Conservation (phyloP, 1,139 yeast genomes). For the Zhuliangozyma blackwelliae region DNA sequence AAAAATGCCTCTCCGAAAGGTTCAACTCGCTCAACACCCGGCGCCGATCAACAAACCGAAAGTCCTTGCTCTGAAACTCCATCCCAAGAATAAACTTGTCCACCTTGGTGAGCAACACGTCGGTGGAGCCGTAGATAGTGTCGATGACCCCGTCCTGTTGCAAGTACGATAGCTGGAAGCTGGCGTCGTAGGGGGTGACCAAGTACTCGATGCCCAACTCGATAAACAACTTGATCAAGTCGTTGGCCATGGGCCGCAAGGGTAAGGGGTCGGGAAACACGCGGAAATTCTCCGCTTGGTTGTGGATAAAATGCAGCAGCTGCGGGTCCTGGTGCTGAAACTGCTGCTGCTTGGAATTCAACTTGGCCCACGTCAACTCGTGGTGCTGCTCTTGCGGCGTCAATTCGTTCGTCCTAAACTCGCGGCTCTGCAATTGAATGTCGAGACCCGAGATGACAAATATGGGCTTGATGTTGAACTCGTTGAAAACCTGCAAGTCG, state of each 20-base stretch:
- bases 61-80: slow-evolving; percentile 62
- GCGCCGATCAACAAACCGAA: slow-evolving; percentile 60
- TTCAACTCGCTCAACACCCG: slow-evolving; percentile 59
- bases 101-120: slow-evolving; percentile 58
- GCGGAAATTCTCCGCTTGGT: slow-evolving; percentile 39
- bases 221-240: slow-evolving; percentile 55
- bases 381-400: slow-evolving; percentile 44
- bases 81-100: slow-evolving; percentile 72
- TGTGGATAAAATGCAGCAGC: slow-evolving; percentile 22
- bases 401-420: slow-evolving; percentile 33
- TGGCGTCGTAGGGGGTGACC: slow-evolving; percentile 80
- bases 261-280: slow-evolving; percentile 44
- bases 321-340: slow-evolving; percentile 1
- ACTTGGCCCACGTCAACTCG: slow-evolving; percentile 44
- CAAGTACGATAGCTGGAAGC: slow-evolving; percentile 77
- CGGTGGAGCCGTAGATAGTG: slow-evolving; percentile 82
- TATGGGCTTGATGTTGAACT: slow-evolving; percentile 65
- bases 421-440: slow-evolving; percentile 30
- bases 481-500: slow-evolving; percentile 59
- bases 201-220: slow-evolving; percentile 59
- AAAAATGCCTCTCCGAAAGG: slow-evolving; percentile 60
- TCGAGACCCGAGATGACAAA: slow-evolving; percentile 66
- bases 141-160: slow-evolving; percentile 56
- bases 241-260: slow-evolving; percentile 48
- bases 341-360: slow-evolving; percentile 21